These are phyloP conservation scores for Neckera pumila DNA, from an alignment of 225 moss, liverwort and hornwort species.

Conservation along the genomic window DNA sequence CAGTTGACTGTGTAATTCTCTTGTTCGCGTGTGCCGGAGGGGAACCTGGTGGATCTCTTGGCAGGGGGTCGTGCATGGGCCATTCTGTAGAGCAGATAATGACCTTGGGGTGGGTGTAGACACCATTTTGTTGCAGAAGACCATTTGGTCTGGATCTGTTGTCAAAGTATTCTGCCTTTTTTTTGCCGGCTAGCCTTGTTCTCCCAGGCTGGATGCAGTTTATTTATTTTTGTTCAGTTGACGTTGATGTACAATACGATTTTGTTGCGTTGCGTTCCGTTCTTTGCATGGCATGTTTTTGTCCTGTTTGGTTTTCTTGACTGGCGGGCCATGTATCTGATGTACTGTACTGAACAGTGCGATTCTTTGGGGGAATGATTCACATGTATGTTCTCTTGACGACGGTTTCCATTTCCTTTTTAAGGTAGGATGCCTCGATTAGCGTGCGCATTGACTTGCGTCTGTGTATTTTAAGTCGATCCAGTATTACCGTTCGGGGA, in stretches of 20 bases:
- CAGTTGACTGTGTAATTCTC: not conserved
- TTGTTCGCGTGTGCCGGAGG: not conserved
- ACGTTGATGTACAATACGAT: not conserved
- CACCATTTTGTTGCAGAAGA: not conserved
- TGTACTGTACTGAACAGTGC: not conserved
- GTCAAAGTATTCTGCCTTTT: not conserved
- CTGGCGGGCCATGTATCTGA: no score
- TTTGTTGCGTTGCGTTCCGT: not conserved
- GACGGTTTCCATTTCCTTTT: not conserved
- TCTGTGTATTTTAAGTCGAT: not conserved
- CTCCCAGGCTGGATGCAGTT: not conserved
- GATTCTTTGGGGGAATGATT: not conserved
- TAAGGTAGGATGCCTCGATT: not conserved
- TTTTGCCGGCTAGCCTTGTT: not conserved
- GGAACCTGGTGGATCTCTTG: not conserved
- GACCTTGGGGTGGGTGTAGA: not conserved
- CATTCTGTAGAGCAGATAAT: not conserved
- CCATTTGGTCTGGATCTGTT: not conserved
- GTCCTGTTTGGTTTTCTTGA: no score
- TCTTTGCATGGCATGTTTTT: not conserved
- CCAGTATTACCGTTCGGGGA: not conserved
- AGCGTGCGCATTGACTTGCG: not conserved
- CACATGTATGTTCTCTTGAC: not conserved
- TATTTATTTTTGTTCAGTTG: not conserved
- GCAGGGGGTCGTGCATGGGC: not conserved